Base-by-base conservation (phyloP, 257 asterid species). In the Fraxinus excelsior region DNA sequence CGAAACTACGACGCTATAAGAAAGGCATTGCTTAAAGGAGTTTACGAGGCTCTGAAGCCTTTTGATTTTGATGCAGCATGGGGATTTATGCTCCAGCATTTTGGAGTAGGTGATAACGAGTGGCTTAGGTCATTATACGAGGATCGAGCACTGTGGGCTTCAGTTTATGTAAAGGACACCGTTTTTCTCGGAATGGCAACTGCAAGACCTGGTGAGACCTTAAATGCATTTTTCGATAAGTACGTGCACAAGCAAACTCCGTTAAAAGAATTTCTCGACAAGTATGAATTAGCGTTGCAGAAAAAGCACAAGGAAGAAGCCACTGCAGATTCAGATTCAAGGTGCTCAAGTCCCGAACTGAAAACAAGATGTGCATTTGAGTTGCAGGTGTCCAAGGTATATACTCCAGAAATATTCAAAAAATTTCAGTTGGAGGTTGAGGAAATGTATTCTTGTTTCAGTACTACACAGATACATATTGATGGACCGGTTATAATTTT, bases 361-460 rank as follows among this genome's bases (percentile, higher is more conserved):
- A 93, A 85, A 83, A 91, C 96, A 6, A 84, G 89, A 82, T 91
- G 94, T 76, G 73, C 96, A 5, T 93, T 87, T 49, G 98, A 91
- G 73, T 77, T 90, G 74, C 97, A 90, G 84, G 79, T 93, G 75
- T 87, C 96, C 42, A 90, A 83, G 76, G 82, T 85, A 25, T 93
- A 91, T 25, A 90, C 94, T 16, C 72, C 87, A 77, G 88, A 80
- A 56, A 86, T 93, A 58, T 93, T 93, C 72, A 90, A 78, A 58
- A 85, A 75, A 84, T 88, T 90, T 76, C 98, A 91, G 79, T 71
- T 86, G 67, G 97, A 93, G 82, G 96, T 90, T 60, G 97, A 91
- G 86, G 97, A 88, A 82, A 93, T 91, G 97, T 88, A 91, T 82
- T 91, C 97, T 28, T 93, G 98, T 77, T 91, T 90, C 84, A 84